Percentiles rank a stretch among this genome's conserved stretches.
These are phyloP conservation scores for Ogataea siamensis DNA, from an alignment of 805 yeast species.

Conservation along the genomic window DNA sequence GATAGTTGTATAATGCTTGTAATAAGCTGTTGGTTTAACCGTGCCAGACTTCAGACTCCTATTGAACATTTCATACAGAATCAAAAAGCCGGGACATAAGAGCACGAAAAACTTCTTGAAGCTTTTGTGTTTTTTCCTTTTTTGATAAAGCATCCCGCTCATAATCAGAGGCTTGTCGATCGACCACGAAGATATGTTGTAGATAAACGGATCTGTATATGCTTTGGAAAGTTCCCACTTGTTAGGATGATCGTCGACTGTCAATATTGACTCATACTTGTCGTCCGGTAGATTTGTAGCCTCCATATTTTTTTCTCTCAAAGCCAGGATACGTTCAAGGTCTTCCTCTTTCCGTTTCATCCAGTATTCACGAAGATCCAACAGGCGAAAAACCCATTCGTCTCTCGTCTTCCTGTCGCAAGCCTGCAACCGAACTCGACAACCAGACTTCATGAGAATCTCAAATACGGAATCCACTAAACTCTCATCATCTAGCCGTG, in stretches of 20 bases:
- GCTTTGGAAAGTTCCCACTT: conserved; percentile 58
- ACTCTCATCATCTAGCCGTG: conserved; percentile 20
- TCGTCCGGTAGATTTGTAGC: conserved; percentile 49
- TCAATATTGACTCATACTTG: conserved; percentile 52
- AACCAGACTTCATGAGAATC: conserved; percentile 46
- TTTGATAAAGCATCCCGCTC: conserved; percentile 68
- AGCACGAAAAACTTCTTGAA: conserved; percentile 63
- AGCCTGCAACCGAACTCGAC: conserved; percentile 53
- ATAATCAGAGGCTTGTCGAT: conserved; percentile 57
- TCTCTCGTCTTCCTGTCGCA: conserved; percentile 47
- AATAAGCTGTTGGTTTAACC: conserved; percentile 46
- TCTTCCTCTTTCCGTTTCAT: conserved; percentile 41
- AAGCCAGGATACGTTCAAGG: conserved; percentile 32
- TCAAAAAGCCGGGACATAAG: conserved; percentile 66
- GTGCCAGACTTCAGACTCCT: conserved; percentile 45
- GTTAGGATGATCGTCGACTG: conserved; percentile 32
- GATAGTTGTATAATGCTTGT: conserved; percentile 53
- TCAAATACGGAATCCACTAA: conserved; percentile 51
- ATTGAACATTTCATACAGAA: conserved; percentile 51
- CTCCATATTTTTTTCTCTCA: conserved; percentile 45
- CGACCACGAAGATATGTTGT: conserved; percentile 56
- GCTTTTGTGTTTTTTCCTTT: conserved; percentile 63
- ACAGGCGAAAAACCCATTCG: conserved; percentile 63
- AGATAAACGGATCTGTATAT: conserved; percentile 49
- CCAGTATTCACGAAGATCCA: conserved; percentile 59